Conservation (phyloP, 208 protist genomes). For the Wallacemonas collosoma region DNA sequence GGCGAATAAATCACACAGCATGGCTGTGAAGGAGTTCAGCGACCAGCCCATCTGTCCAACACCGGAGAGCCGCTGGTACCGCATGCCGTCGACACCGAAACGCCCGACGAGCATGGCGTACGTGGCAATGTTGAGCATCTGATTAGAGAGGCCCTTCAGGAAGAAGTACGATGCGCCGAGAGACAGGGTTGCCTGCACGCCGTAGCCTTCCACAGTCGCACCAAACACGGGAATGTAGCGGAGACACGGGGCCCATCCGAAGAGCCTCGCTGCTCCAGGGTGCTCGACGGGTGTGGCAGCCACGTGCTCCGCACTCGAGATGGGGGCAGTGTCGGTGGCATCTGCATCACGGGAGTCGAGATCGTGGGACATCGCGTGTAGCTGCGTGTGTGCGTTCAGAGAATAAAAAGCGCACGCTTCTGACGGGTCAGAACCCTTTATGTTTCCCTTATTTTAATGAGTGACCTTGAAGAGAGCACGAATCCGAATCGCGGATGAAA, state of each 20-base stretch:
- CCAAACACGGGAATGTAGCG: constrained; percentile 32
- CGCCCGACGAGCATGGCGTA: constrained; percentile 41
- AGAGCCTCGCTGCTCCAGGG: constrained; percentile 27
- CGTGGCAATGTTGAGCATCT: constrained; percentile 30
- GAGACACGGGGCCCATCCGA: constrained; percentile 23
- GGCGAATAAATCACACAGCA: constrained; percentile 39
- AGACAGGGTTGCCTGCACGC: constrained; percentile 27
- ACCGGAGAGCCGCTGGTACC: constrained; percentile 38
- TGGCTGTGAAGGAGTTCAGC: constrained; percentile 42
- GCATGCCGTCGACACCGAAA: constrained; percentile 17
- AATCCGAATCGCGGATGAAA: too few species aligned
- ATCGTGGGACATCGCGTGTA: not conserved
- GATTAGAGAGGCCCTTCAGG: constrained; percentile 34
- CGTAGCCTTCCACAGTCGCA: constrained; percentile 34
- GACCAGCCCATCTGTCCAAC: constrained; percentile 46
- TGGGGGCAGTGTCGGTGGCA: not conserved
- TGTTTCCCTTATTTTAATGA: too few species aligned
- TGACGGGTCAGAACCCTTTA: too few species aligned
- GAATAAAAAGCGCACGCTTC: too few species aligned
- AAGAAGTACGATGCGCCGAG: constrained; percentile 37
- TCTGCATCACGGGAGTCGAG: not conserved
- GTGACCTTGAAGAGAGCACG: too few species aligned
- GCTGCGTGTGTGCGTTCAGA: too few species aligned
- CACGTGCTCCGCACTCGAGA: not conserved
- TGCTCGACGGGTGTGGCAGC: constrained; percentile 5